Evolutionary conservation across 1,139 yeast species (phyloP).

Genomic region (Protomyces pachydermus): DNA sequence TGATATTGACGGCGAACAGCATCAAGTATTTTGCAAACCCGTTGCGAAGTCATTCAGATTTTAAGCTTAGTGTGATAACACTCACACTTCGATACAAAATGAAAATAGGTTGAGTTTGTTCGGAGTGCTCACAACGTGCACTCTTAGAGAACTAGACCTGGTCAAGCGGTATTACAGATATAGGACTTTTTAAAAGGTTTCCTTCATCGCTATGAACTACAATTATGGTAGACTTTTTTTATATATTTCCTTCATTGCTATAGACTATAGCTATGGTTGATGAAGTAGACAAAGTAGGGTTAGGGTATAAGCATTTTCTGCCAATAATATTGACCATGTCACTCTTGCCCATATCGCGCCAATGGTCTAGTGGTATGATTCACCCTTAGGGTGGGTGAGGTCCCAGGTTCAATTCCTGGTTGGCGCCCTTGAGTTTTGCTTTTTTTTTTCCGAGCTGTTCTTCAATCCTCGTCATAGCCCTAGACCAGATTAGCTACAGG

Average conservation of each 20-base stretch:
- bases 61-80: conserved; percentile 49
- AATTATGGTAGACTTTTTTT: too few species aligned
- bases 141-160: conserved; percentile 19
- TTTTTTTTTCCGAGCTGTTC: too few species aligned
- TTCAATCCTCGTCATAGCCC: too few species aligned
- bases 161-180: too few species aligned
- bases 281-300: too few species aligned
- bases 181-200: too few species aligned
- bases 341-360: neutral
- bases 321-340: neutral
- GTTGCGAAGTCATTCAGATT: conserved; percentile 48
- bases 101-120: conserved; percentile 60
- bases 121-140: conserved; percentile 44
- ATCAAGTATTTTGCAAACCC: conserved; percentile 39
- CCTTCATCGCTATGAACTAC: too few species aligned
- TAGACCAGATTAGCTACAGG: too few species aligned
- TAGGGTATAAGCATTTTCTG: too few species aligned
- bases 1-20: neutral
- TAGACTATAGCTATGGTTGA: too few species aligned
- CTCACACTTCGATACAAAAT: conserved; percentile 53
- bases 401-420: neutral
- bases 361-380: conserved; percentile 2
- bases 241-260: too few species aligned
- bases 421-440: neutral
- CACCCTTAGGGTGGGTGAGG: conserved; percentile 4